These are phyloP conservation scores for Glutinoglossum americanum DNA, from an alignment of 495 filamentous ascomycete genomes.

Conservation along the genomic window DNA sequence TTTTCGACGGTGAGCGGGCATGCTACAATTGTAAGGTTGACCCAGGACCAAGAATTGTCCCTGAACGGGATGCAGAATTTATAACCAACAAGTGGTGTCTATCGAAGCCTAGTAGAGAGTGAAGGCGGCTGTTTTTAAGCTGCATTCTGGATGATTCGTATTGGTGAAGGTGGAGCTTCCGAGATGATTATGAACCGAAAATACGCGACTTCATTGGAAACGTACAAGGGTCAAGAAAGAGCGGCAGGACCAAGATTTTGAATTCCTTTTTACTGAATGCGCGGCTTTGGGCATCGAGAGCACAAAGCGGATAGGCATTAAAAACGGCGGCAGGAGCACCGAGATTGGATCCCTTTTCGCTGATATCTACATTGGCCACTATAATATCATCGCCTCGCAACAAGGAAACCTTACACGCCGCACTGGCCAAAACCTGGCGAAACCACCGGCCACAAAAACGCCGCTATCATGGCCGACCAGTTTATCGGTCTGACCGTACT, in stretches of 20 bases:
- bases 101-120: not conserved
- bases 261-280: too few species aligned
- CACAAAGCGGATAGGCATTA: not conserved
- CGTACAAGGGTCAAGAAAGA: too few species aligned
- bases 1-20: not conserved
- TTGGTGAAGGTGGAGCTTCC: too few species aligned
- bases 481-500: slow-evolving; percentile 66
- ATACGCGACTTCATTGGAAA: too few species aligned
- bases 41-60: not conserved
- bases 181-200: too few species aligned
- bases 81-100: not conserved
- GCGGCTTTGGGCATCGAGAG: too few species aligned
- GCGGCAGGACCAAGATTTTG: too few species aligned
- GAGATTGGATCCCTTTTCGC: not conserved
- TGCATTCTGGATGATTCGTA: not conserved
- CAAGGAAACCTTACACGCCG: too few species aligned
- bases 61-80: not conserved
- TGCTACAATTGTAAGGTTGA: not conserved
- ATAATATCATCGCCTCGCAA: too few species aligned
- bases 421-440: too few species aligned
- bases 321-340: not conserved
- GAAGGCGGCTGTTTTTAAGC: not conserved
- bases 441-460: too few species aligned
- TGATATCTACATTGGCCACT: not conserved
- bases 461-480: slow-evolving; percentile 31